Evolutionary conservation across 768 basidiomycete genomes (phyloP).

Genomic region (Leccinum variicolor): DNA sequence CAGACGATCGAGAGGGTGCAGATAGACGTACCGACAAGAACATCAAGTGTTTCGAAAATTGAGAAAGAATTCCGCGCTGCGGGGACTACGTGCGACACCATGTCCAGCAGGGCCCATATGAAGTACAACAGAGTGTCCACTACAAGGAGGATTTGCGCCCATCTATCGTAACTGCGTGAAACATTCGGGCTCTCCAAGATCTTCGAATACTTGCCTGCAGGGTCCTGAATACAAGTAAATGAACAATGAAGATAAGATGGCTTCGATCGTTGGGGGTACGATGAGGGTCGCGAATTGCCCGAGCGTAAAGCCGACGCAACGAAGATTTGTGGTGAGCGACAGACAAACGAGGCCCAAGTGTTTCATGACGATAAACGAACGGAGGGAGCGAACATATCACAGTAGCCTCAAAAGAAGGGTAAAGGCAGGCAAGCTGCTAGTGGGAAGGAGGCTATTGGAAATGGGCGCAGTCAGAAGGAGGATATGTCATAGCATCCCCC

Average conservation of each 20-base stretch:
- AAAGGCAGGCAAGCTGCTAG: conserved; percentile 48
- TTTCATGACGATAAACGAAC: conserved; percentile 14
- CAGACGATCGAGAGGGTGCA: background rate
- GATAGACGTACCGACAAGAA: conserved; percentile 51
- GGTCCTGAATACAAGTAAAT: conserved; percentile 46
- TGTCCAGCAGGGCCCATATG: conserved; percentile 54
- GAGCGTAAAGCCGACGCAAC: conserved; percentile 54
- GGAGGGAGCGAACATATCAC: conserved; percentile 35
- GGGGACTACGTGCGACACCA: conserved; percentile 55
- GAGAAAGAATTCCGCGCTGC: conserved; percentile 43
- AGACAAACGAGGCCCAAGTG: conserved; percentile 60
- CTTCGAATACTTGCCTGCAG: conserved; percentile 41
- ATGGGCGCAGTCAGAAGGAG: conserved; percentile 18
- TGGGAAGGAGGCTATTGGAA: conserved; percentile 10
- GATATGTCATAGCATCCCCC: conserved; percentile 1
- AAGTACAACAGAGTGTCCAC: conserved; percentile 64
- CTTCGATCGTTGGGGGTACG: conserved; percentile 62
- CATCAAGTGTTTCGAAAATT: conserved; percentile 54
- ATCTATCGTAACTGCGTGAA: conserved; percentile 23
- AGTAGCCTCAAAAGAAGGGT: conserved; percentile 22
- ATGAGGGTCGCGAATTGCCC: conserved; percentile 49
- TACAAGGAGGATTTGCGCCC: conserved; percentile 56
- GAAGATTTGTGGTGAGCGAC: conserved; percentile 66
- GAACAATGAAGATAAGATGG: conserved; percentile 54
- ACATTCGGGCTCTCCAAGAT: background rate